These are phyloP conservation scores for Rhizomucor pusillus DNA, from an alignment of 371 early-diverging fungal species.

Conservation along the genomic window DNA sequence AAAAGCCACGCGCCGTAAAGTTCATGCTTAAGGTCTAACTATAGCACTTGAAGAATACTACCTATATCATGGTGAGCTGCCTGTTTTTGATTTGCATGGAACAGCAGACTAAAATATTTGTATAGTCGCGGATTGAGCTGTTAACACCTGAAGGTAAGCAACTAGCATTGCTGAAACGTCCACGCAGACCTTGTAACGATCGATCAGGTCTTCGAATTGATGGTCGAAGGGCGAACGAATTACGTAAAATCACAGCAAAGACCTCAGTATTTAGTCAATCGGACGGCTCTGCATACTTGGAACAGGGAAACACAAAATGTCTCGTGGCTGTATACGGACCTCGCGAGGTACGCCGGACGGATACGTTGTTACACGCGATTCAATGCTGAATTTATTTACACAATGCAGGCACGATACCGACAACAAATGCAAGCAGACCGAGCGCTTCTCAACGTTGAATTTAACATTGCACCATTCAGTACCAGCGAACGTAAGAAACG, in stretches of 20 bases:
- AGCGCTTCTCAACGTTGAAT: slow-evolving; percentile 86
- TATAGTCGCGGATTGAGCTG: slow-evolving; percentile 63
- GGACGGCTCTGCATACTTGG: slow-evolving; percentile 93
- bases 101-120: no score
- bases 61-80: no score
- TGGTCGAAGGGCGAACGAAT: slow-evolving; percentile 89
- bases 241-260: slow-evolving; percentile 79
- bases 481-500: slow-evolving; percentile 84
- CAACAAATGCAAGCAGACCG: slow-evolving; percentile 68
- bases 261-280: slow-evolving; percentile 81
- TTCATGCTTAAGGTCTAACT: no score
- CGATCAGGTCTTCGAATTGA: slow-evolving; percentile 85
- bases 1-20: no score
- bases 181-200: background rate
- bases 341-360: slow-evolving; percentile 62
- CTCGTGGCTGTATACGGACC: slow-evolving; percentile 94
- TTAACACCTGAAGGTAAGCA: slow-evolving; percentile 62
- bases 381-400: background rate
- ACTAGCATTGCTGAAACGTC: background rate
- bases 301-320: slow-evolving; percentile 95
- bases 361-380: background rate
- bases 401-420: slow-evolving; percentile 56
- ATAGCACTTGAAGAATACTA: no score
- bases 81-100: no score
- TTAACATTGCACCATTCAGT: slow-evolving; percentile 90